Percentiles rank a stretch among this genome's conserved stretches.
Evolutionary conservation across 768 basidiomycete species (phyloP).

Genomic region (Sporobolomyces pararoseus): DNA sequence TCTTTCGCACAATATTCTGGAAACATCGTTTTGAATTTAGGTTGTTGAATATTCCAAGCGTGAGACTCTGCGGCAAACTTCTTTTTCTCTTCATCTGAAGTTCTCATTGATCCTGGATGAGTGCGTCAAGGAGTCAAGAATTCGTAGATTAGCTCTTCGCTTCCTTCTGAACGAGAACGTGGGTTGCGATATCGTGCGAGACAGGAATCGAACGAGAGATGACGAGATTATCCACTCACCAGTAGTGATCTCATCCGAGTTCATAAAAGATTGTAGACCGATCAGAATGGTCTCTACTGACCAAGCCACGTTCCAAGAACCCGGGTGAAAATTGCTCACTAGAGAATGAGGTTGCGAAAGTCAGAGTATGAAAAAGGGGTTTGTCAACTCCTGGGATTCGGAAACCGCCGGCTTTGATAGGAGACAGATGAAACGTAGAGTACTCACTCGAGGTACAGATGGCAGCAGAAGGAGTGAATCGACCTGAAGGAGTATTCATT

Average conservation of each 20-base stretch:
- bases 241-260: constrained; percentile 93
- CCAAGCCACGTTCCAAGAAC: constrained; percentile 80
- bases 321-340: not conserved
- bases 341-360: too few relatives aligned
- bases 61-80: constrained; percentile 74
- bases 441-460: constrained; percentile 27
- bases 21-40: constrained; percentile 44
- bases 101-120: constrained; percentile 79
- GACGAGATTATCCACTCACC: too few relatives aligned
- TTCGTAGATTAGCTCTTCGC: too few relatives aligned
- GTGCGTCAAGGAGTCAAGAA: too few relatives aligned
- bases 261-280: constrained; percentile 89
- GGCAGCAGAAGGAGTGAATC: constrained; percentile 45
- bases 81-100: constrained; percentile 72
- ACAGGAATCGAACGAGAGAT: too few relatives aligned
- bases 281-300: constrained; percentile 75
- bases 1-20: constrained; percentile 65
- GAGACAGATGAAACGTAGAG: not conserved
- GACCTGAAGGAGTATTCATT: constrained; percentile 56
- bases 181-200: too few relatives aligned
- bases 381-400: too few relatives aligned
- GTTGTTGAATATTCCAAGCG: constrained; percentile 65
- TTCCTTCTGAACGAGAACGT: too few relatives aligned
- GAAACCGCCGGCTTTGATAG: not conserved
- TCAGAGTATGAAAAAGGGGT: not conserved